Base-by-base conservation (phyloP, 352 stramenopile genomes). In the Aphanomyces stellatus region DNA sequence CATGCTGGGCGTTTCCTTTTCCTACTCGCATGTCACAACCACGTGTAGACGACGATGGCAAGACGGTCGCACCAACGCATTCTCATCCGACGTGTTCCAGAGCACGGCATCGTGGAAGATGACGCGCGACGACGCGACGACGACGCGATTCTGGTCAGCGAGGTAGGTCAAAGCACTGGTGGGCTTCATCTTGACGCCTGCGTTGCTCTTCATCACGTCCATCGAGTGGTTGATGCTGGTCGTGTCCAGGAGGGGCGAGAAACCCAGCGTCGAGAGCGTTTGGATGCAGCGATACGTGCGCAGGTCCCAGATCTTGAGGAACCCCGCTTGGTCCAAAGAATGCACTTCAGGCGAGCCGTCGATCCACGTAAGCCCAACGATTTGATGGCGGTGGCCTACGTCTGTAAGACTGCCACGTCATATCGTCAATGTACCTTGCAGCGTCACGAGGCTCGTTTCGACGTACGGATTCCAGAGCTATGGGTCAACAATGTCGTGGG, bases 291-390 rank as follows among this genome's bases (percentile, higher is more conserved):
- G 69, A 63, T 81, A 82, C 71, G 79, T 85, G 51, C 76, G 76
- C 0, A 82, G 43, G 40, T 85, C 77, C 74, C 76, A 82, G 46
- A 85, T 80, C 60, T 84, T 85, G 37, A 87, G 68, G 0, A 80
- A 67, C 0, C 80, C 80, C 24, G 71, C 78, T 35, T 81, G 70
- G 43, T 86, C 80, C 1, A 77, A 75, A 10, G 78, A 82, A 56
- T 87, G 78, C 19, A 88, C 65, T 40, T 88, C 76, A 6, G 72
- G 65, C 0, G 77, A 76, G 55, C 77, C 64, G 13, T 74, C 70
- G 5, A 79, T 65, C 8, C 82, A 72, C 46, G 85, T 76, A 13
- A 88, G 62, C 7, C 80, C 80, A 15, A 88, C 73, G 2, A 88
- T 57, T 40, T 85, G 77, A 24, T 73, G 69, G 1, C 65, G 63